A percentile compares a stretch with the other conserved stretches of the same genome.
These are phyloP conservation scores for Gaultheria prostrata DNA, from an alignment of 148 eudicot species.

Conservation along the genomic window DNA sequence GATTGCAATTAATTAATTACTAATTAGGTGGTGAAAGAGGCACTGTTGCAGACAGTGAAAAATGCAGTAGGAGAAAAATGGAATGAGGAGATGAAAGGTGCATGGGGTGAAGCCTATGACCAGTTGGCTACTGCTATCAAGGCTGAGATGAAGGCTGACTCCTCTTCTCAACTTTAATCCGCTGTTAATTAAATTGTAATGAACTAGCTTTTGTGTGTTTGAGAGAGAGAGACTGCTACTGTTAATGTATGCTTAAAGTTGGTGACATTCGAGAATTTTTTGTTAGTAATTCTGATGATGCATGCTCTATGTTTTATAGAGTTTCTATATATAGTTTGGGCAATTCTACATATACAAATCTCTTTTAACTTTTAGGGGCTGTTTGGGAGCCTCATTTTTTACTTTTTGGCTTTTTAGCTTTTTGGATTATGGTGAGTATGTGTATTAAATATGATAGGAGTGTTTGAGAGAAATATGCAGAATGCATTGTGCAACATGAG, in stretches of 20 bases:
- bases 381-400: no score
- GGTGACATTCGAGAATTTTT: background rate
- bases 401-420: no score
- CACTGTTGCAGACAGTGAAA: conserved; percentile 31
- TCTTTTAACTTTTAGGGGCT: no score
- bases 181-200: background rate
- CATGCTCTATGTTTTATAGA: no score
- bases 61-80: conserved; percentile 37
- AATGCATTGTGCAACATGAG: no score
- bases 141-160: conserved; percentile 32
- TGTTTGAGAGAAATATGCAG: no score
- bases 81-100: conserved; percentile 39
- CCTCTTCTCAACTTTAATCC: conserved; percentile 12
- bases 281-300: no score
- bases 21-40: conserved; percentile 42
- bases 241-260: background rate
- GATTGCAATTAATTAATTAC: background rate
- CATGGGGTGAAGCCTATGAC: conserved; percentile 43
- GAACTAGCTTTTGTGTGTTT: background rate
- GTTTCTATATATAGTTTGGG: no score
- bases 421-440: no score
- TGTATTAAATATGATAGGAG: no score
- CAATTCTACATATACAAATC: background rate
- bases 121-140: conserved; percentile 40
- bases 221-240: background rate